Evolutionary conservation across 2,329 filamentous ascomycete species (phyloP).

Genomic region (Endocalyx cinctus): DNA sequence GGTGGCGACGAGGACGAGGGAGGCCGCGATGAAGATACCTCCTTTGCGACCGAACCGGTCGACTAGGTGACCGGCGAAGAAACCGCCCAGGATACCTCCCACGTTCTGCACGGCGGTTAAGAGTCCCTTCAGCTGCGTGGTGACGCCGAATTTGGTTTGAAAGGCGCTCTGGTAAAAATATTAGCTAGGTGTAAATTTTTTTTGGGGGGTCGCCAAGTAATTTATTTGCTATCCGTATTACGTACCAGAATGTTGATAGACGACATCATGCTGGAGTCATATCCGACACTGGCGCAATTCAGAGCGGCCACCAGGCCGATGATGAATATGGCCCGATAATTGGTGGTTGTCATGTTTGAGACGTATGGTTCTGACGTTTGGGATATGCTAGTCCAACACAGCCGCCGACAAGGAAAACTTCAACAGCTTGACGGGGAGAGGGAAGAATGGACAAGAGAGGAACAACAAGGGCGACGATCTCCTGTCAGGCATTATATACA

Average conservation of each 20-base stretch:
- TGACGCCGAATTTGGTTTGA: conserved; percentile 2
- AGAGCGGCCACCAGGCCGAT: conserved; percentile 3
- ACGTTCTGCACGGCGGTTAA: conserved; percentile 3
- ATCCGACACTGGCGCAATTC: conserved; percentile 4
- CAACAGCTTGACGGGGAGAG: too few species aligned
- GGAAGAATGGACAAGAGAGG: too few species aligned
- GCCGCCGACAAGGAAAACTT: too few species aligned
- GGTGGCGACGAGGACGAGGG: conserved; percentile 2
- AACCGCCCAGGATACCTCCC: conserved; percentile 1
- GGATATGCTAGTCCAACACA: too few species aligned
- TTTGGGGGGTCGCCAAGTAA: background rate
- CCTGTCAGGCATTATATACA: too few species aligned
- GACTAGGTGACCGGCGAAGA: conserved; percentile 3
- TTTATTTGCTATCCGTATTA: background rate
- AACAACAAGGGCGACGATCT: too few species aligned
- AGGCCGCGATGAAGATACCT: conserved; percentile 3
- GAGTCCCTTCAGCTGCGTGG: conserved; percentile 1
- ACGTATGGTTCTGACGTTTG: too few species aligned
- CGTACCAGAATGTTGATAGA: conserved; percentile 4
- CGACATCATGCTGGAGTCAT: conserved; percentile 3
- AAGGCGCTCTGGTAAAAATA: background rate
- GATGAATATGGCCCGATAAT: conserved; percentile 1
- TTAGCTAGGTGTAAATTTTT: background rate
- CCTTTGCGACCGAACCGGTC: conserved; percentile 3
- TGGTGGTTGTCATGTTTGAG: too few species aligned